Evolutionary conservation across 2,329 filamentous ascomycete species (phyloP).

Genomic region (Fonsecaea multimorphosa): DNA sequence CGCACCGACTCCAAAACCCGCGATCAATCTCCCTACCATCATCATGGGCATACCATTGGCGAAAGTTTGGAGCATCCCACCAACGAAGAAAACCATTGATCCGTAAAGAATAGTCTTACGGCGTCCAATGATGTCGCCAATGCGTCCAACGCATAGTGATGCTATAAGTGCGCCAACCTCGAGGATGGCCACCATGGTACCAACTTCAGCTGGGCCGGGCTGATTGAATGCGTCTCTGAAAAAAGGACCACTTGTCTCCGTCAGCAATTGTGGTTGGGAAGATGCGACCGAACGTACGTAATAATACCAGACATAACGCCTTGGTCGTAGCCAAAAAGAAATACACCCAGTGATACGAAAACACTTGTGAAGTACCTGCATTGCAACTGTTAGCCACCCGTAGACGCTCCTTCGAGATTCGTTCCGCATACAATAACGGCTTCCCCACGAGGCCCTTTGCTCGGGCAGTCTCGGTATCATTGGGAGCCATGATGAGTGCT

Average conservation of each 20-base stretch:
- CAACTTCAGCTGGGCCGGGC: conserved; percentile 83
- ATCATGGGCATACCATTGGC: conserved; percentile 88
- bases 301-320: conserved; percentile 73
- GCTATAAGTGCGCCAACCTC: conserved; percentile 92
- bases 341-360: conserved; percentile 68
- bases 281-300: conserved; percentile 58
- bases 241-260: conserved; percentile 70
- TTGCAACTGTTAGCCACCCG: conserved; percentile 22
- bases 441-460: conserved; percentile 95
- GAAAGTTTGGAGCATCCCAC: conserved; percentile 83
- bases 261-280: conserved; percentile 19
- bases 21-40: conserved; percentile 79
- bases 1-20: conserved; percentile 84
- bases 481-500: conserved; percentile 82
- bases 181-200: conserved; percentile 96
- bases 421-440: conserved; percentile 75
- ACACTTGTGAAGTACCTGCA: conserved; percentile 91
- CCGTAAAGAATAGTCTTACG: conserved; percentile 91
- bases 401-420: conserved; percentile 28
- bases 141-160: conserved; percentile 81
- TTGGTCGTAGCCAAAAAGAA: conserved; percentile 70
- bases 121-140: conserved; percentile 90
- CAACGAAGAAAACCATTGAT: conserved; percentile 82
- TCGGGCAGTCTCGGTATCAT: conserved; percentile 69
- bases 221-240: conserved; percentile 94